Conservation (phyloP, 345 rosid species). For the Anacardium occidentale region DNA sequence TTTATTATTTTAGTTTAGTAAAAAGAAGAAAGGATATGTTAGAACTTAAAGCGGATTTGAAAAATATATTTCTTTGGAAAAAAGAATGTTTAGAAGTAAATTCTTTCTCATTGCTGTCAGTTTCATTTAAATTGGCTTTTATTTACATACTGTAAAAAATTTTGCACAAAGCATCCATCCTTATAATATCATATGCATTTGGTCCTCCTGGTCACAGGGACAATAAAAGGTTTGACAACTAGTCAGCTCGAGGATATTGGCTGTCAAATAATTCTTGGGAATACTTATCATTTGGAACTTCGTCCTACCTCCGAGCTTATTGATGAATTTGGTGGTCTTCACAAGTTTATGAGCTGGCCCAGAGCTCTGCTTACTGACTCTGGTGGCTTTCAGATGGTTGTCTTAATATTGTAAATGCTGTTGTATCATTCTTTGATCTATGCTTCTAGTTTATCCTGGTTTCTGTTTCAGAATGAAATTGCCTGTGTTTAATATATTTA, state of each 20-base stretch:
- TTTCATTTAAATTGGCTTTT: background rate
- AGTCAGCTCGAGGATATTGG: slow-evolving; percentile 85
- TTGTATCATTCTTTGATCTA: slow-evolving; percentile 2
- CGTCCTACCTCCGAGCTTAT: slow-evolving; percentile 81
- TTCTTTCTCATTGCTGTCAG: background rate
- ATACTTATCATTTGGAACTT: slow-evolving; percentile 79
- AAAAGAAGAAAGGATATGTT: background rate
- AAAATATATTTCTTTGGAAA: background rate
- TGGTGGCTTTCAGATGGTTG: slow-evolving; percentile 91
- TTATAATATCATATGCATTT: background rate
- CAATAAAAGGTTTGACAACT: slow-evolving; percentile 73
- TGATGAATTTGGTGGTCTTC: slow-evolving; percentile 77
- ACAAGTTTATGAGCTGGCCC: slow-evolving; percentile 85
- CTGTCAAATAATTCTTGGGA: slow-evolving; percentile 82
- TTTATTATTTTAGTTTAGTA: background rate
- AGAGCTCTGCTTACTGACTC: slow-evolving; percentile 81
- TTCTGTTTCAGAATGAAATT: slow-evolving; percentile 7
- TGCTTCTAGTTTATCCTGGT: slow-evolving; percentile 2
- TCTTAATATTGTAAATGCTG: slow-evolving; percentile 17
- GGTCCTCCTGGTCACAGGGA: slow-evolving; percentile 45
- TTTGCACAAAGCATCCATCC: background rate
- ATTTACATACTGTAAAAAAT: background rate
- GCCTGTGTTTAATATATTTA: background rate
- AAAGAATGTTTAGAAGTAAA: background rate
- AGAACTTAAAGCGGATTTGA: background rate